A percentile compares a stretch with the other conserved stretches of the same genome.
Evolutionary conservation across 192 early-diverging fungal genomes (phyloP).

Genomic region (Rhizophagus prolifer): DNA sequence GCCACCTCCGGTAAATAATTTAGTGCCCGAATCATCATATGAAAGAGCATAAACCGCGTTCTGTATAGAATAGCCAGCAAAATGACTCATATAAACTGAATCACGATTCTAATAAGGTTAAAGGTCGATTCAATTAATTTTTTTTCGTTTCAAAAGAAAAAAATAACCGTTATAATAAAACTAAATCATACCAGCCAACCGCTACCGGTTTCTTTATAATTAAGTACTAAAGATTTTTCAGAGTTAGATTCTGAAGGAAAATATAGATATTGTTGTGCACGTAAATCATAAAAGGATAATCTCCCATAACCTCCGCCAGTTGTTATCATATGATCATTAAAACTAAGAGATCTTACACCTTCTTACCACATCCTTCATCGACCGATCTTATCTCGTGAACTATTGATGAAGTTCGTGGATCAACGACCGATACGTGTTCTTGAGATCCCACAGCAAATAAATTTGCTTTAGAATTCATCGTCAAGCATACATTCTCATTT

Average conservation of each 20-base stretch:
- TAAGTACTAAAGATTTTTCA: slow-evolving; percentile 10
- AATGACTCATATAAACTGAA: slow-evolving; percentile 44
- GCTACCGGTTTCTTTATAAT: slow-evolving; percentile 40
- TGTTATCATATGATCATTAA: slow-evolving; percentile 48
- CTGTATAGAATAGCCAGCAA: slow-evolving; percentile 46
- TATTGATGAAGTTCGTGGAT: slow-evolving; percentile 33
- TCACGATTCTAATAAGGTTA: slow-evolving; percentile 39
- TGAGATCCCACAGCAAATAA: slow-evolving; percentile 45
- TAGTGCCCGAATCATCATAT: slow-evolving; percentile 46
- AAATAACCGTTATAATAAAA: not conserved
- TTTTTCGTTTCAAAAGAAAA: not conserved
- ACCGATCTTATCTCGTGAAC: slow-evolving; percentile 54
- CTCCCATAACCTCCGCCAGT: slow-evolving; percentile 65
- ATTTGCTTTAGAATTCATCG: slow-evolving; percentile 34
- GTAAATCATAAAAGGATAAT: slow-evolving; percentile 63
- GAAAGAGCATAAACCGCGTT: slow-evolving; percentile 64
- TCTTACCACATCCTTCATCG: slow-evolving; percentile 63
- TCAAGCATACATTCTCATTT: slow-evolving; percentile 41
- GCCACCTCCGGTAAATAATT: slow-evolving; percentile 64
- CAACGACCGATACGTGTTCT: slow-evolving; percentile 39
- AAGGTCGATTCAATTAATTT: not conserved
- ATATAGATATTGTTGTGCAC: slow-evolving; percentile 52
- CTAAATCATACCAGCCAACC: slow-evolving; percentile 47
- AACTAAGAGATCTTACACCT: slow-evolving; percentile 58
- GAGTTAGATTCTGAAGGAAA: slow-evolving; percentile 27